Evolutionary conservation across 805 yeast species (phyloP).

Genomic region (Starmerella khaoyaiensis): DNA sequence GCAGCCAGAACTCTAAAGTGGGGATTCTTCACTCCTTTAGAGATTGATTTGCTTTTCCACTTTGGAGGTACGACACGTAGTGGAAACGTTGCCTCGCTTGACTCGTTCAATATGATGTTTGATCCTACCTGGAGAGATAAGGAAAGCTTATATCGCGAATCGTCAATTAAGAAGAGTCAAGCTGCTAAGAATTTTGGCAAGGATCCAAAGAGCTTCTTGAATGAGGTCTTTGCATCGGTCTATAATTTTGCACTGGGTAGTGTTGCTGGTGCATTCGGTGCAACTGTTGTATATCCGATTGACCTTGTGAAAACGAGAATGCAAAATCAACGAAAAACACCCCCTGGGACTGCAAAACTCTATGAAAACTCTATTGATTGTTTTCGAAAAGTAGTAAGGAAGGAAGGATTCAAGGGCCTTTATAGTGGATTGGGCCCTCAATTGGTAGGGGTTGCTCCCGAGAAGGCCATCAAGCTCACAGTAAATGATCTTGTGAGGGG

Average conservation of each 20-base stretch:
- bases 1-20: slow-evolving; percentile 32
- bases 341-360: slow-evolving; percentile 32
- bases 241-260: slow-evolving; percentile 86
- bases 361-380: slow-evolving; percentile 81
- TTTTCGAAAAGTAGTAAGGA: slow-evolving; percentile 56
- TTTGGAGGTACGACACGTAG: slow-evolving; percentile 25
- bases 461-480: slow-evolving; percentile 90
- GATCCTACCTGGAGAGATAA: slow-evolving; percentile 35
- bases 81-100: slow-evolving; percentile 23
- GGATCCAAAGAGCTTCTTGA: slow-evolving; percentile 35
- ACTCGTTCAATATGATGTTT: slow-evolving; percentile 31
- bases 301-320: slow-evolving; percentile 92
- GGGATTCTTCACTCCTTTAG: slow-evolving; percentile 33
- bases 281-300: slow-evolving; percentile 94
- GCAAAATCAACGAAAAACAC: slow-evolving; percentile 74
- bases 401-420: slow-evolving; percentile 74
- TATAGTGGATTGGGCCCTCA: slow-evolving; percentile 92
- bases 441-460: slow-evolving; percentile 94
- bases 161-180: slow-evolving; percentile 26
- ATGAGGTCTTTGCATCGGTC: slow-evolving; percentile 61
- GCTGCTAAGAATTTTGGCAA: slow-evolving; percentile 32
- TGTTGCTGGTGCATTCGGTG: slow-evolving; percentile 94
- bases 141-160: slow-evolving; percentile 24
- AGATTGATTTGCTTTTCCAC: slow-evolving; percentile 34
- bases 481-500: slow-evolving; percentile 81